Evolutionary conservation across 1,139 yeast genomes (phyloP), one percentile per base, ranked within the genome.

Genomic region (Groenewaldozyma sp.): DNA sequence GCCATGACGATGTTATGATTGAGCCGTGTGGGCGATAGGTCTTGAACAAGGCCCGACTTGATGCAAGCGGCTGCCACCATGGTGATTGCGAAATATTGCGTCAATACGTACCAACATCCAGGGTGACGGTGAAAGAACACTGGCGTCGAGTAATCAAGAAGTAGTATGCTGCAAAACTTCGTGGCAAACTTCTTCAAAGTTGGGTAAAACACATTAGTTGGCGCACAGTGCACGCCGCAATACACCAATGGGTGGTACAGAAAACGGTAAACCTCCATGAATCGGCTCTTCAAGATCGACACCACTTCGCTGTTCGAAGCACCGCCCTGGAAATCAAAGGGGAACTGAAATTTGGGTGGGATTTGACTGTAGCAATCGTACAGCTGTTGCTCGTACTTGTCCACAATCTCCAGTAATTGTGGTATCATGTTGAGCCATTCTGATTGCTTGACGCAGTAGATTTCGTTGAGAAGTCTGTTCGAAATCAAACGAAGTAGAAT

Each of bases 211-310:
- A 16, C 14, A 32, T 40, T 39, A n/a, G 34, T 22, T 1, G 46
- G 37, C 3, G 47, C 36, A n/a, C 38, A 36, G 24, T 45, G 48
- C 13, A 45, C 38, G 14, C 44, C 47, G 27, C 46, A 45, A 37
- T 42, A 45, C 19, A 45, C 44, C 16, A 45, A 31, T n/a, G 49
- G 49, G 10, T 47, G 45, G 34, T 45, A 45, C 22, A 45, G 34
- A 28, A 42, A 45, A 34, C 43, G 45, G 36, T 45, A 45, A 36
- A 45, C 37, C 19, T 45, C 49, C 28, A 45, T 34, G 35, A 45
- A 45, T 22, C 49, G 35, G 2, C 42, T 43, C 18, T 42, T 40
- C 28, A 45, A 24, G 20, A 45, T 35, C n/a, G 41, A 35, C 10
- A 43, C 36, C 16, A 45, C 32, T 20, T 45, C 49, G 17, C 37